A percentile compares a stretch with the other conserved stretches of the same genome.
These are phyloP conservation scores for Vigna angularis DNA, from an alignment of 306 rosid genomes.

Conservation along the genomic window DNA sequence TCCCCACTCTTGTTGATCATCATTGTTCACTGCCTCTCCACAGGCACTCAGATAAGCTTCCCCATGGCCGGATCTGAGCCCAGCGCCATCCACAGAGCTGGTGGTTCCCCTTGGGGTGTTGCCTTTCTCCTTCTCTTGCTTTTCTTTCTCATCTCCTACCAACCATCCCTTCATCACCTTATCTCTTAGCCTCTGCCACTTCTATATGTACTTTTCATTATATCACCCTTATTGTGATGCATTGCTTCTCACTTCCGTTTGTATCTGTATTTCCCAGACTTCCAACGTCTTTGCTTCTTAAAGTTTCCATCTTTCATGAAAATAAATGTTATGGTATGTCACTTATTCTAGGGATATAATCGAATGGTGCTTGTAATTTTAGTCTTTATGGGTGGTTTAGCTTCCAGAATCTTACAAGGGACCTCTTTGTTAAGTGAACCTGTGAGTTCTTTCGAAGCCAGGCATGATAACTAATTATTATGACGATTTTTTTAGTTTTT, in stretches of 20 bases:
- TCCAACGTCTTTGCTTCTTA: too few relatives aligned
- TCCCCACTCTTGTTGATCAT: constrained; percentile 71
- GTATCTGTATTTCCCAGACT: too few relatives aligned
- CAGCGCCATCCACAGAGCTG: constrained; percentile 66
- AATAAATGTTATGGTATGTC: too few relatives aligned
- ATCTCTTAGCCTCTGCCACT: constrained; percentile 34
- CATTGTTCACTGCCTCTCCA: constrained; percentile 75
- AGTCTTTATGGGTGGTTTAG: not conserved
- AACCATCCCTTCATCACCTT: constrained; percentile 64
- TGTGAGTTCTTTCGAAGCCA: not conserved
- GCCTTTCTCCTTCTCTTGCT: constrained; percentile 62
- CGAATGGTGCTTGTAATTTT: not conserved
- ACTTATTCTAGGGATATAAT: not conserved
- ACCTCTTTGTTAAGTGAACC: constrained; percentile 28
- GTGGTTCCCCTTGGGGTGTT: constrained; percentile 86
- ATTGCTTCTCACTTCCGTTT: constrained; percentile 31
- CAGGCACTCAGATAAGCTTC: constrained; percentile 59
- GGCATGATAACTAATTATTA: too few relatives aligned
- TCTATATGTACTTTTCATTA: not conserved
- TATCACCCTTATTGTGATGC: not conserved
- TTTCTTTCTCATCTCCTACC: constrained; percentile 70
- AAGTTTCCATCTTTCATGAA: too few relatives aligned
- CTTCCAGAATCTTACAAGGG: not conserved
- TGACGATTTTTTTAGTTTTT: too few relatives aligned
- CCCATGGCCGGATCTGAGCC: constrained; percentile 86